These are phyloP conservation scores for Ustilago tritici DNA, from an alignment of 1,284 basidiomycete species.

Conservation along the genomic window DNA sequence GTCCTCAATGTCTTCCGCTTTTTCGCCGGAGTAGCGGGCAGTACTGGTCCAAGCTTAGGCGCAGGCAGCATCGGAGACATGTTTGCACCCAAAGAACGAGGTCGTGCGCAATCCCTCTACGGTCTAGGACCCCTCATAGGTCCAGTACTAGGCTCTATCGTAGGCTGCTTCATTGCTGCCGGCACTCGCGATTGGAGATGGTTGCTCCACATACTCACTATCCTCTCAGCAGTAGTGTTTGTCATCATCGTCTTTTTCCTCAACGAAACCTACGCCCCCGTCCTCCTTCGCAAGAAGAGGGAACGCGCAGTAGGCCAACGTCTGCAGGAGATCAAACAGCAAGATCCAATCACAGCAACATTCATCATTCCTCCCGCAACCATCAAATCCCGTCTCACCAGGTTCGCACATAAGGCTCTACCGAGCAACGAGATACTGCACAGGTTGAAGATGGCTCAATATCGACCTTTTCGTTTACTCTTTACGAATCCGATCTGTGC, in stretches of 20 bases:
- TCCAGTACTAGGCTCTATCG: conserved; percentile 56
- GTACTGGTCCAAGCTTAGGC: conserved; percentile 59
- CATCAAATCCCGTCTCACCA: not conserved
- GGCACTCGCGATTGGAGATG: conserved; percentile 50
- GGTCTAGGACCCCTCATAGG: conserved; percentile 61
- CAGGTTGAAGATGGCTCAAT: conserved; percentile 62
- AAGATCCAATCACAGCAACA: conserved; percentile 11
- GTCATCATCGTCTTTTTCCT: conserved; percentile 36
- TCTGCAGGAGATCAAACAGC: conserved; percentile 23
- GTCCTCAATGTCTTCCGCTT: conserved; percentile 56
- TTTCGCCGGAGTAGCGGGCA: conserved; percentile 58
- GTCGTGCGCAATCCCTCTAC: conserved; percentile 55
- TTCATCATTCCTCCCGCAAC: not conserved
- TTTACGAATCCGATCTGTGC: conserved; percentile 67
- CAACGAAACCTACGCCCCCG: conserved; percentile 60
- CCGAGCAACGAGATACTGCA: conserved; percentile 31
- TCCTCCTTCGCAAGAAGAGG: conserved; percentile 55
- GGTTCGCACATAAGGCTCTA: not conserved
- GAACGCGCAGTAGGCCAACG: conserved; percentile 24
- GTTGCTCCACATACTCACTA: conserved; percentile 57
- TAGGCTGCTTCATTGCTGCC: conserved; percentile 59
- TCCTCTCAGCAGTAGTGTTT: conserved; percentile 35
- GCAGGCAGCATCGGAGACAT: conserved; percentile 64
- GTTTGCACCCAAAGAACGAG: conserved; percentile 58
- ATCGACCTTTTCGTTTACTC: conserved; percentile 69